Evolutionary conservation across 2,329 filamentous ascomycete genomes (phyloP).

Genomic region (Fusarium torreyae): DNA sequence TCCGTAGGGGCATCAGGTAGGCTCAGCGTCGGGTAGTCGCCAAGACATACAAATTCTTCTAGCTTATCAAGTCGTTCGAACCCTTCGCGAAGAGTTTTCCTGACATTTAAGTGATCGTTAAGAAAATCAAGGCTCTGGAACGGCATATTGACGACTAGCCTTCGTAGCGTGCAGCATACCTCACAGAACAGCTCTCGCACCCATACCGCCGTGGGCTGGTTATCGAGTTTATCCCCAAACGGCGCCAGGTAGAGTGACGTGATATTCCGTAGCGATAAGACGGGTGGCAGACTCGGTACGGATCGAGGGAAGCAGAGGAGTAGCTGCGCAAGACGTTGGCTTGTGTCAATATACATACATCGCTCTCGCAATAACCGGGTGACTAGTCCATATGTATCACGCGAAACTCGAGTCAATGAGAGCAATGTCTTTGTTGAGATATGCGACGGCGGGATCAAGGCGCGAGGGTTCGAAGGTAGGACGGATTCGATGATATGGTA

Average conservation of each 20-base stretch:
- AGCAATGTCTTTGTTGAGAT: slow-evolving; percentile 61
- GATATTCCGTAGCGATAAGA: slow-evolving; percentile 53
- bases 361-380: slow-evolving; percentile 60
- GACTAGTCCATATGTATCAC: slow-evolving; percentile 59
- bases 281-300: slow-evolving; percentile 50
- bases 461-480: slow-evolving; percentile 51
- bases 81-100: slow-evolving; percentile 60
- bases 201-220: slow-evolving; percentile 58
- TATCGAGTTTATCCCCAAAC: slow-evolving; percentile 56
- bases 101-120: slow-evolving; percentile 59
- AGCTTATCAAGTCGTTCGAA: slow-evolving; percentile 60
- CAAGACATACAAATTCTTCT: slow-evolving; percentile 65
- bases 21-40: slow-evolving; percentile 62
- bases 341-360: slow-evolving; percentile 62
- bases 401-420: slow-evolving; percentile 60
- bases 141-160: slow-evolving; percentile 65
- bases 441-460: slow-evolving; percentile 57
- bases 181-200: slow-evolving; percentile 61
- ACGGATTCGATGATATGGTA: slow-evolving; percentile 56
- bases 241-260: slow-evolving; percentile 61
- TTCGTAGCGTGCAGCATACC: slow-evolving; percentile 58
- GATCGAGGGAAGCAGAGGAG: slow-evolving; percentile 55
- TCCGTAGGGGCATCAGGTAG: slow-evolving; percentile 53
- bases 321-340: slow-evolving; percentile 53
- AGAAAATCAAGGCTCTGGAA: slow-evolving; percentile 60